Conservation (phyloP, 106 monocot genomes). For the Phalaenopsis aphrodite region DNA sequence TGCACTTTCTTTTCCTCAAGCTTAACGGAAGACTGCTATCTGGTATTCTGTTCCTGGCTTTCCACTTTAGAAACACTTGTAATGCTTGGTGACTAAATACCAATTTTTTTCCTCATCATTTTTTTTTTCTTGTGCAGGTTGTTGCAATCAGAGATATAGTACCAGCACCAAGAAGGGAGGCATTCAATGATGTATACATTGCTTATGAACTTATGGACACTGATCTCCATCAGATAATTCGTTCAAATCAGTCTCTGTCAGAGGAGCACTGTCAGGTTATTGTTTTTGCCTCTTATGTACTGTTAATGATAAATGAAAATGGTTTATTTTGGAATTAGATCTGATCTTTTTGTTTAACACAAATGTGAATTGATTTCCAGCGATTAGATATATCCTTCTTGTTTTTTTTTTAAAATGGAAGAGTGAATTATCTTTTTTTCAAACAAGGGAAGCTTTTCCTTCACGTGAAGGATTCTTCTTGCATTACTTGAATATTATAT, state of each 20-base stretch:
- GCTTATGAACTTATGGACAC: constrained; percentile 31
- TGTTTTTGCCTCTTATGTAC: not conserved
- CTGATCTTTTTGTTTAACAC: not conserved
- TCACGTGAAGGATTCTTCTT: not conserved
- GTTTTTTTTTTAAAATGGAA: not conserved
- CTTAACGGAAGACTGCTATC: not conserved
- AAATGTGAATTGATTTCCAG: not conserved
- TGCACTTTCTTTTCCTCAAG: not conserved
- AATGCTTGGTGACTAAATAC: not conserved
- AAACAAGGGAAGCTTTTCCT: not conserved
- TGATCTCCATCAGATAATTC: constrained; percentile 33
- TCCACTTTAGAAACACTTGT: not conserved
- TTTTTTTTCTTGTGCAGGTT: constrained; percentile 11
- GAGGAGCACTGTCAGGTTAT: constrained; percentile 30
- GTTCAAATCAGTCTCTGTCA: constrained; percentile 23
- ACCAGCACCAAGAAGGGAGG: constrained; percentile 17
- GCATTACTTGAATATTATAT: not conserved
- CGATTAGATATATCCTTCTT: not conserved
- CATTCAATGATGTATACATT: constrained; percentile 27
- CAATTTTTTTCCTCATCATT: not conserved
- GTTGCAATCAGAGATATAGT: constrained; percentile 31
- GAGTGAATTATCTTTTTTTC: not conserved
- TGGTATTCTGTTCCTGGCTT: not conserved
- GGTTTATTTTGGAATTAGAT: not conserved
- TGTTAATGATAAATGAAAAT: not conserved